Evolutionary conservation across 163 green algal species (phyloP).

Genomic region (Prototheca cutis): DNA sequence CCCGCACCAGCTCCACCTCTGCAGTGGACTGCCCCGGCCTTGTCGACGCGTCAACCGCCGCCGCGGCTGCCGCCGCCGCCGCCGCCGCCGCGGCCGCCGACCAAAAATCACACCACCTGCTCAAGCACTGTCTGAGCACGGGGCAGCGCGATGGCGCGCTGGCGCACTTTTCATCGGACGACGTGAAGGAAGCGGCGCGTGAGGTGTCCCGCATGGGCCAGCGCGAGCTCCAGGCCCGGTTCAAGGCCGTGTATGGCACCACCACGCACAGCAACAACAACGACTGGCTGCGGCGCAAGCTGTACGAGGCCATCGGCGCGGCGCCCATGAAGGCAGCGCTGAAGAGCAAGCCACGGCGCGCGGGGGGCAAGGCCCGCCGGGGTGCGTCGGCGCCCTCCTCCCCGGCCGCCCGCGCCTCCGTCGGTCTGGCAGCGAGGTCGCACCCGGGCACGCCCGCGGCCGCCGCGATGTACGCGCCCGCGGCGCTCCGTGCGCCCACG

Average conservation of each 20-base stretch:
- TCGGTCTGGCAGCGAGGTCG: background rate
- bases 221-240: conserved; percentile 32
- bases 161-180: conserved; percentile 19
- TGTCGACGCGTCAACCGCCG: too few relatives aligned
- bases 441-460: background rate
- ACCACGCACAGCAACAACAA: conserved; percentile 38
- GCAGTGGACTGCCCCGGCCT: background rate
- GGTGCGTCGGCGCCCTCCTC: background rate
- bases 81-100: too few relatives aligned
- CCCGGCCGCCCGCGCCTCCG: too few relatives aligned
- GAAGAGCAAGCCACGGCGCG: conserved; percentile 23
- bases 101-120: conserved; percentile 27
- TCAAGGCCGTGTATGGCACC: conserved; percentile 33
- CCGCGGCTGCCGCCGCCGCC: too few relatives aligned
- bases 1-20: conserved; percentile 4
- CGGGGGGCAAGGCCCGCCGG: conserved; percentile 4
- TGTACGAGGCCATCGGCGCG: conserved; percentile 34
- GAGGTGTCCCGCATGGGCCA: conserved; percentile 32
- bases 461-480: background rate
- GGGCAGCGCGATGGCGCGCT: conserved; percentile 18
- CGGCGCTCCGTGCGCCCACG: too few relatives aligned
- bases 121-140: conserved; percentile 29
- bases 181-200: conserved; percentile 28
- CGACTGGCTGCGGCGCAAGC: conserved; percentile 32
- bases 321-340: conserved; percentile 22